These are phyloP conservation scores for Eucalyptus curtisii DNA, from an alignment of 345 rosid genomes.

Conservation along the genomic window DNA sequence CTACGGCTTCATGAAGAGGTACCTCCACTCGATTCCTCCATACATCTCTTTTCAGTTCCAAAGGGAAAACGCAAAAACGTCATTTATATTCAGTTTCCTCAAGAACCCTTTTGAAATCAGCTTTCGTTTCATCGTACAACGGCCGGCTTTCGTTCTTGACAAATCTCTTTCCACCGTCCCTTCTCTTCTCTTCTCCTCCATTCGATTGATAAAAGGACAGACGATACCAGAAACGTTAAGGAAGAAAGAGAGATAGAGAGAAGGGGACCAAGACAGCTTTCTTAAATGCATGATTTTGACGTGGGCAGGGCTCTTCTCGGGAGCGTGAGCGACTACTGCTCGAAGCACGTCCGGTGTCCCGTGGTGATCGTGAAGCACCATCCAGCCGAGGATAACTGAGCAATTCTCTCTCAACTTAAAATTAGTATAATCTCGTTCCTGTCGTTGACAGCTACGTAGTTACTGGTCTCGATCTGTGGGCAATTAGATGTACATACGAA, in stretches of 20 bases:
- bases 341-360: slow-evolving; percentile 71
- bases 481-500: neutral
- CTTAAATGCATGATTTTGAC: neutral
- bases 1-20: slow-evolving; percentile 92
- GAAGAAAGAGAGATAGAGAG: neutral
- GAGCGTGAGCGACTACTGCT: slow-evolving; percentile 80
- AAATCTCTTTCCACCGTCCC: neutral
- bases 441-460: neutral
- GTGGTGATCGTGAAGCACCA: slow-evolving; percentile 71
- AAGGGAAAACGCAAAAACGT: neutral
- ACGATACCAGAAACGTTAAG: neutral
- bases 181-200: neutral
- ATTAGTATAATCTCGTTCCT: neutral
- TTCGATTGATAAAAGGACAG: neutral
- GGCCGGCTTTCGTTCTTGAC: neutral
- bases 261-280: neutral
- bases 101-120: neutral
- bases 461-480: neutral
- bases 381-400: neutral
- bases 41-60: neutral
- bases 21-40: neutral
- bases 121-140: neutral
- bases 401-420: neutral
- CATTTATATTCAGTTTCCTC: neutral
- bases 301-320: slow-evolving; percentile 60